Percentiles rank a stretch among this genome's conserved stretches.
Conservation (phyloP, 2,329 filamentous ascomycete genomes). For the Aspergillus tanneri region DNA sequence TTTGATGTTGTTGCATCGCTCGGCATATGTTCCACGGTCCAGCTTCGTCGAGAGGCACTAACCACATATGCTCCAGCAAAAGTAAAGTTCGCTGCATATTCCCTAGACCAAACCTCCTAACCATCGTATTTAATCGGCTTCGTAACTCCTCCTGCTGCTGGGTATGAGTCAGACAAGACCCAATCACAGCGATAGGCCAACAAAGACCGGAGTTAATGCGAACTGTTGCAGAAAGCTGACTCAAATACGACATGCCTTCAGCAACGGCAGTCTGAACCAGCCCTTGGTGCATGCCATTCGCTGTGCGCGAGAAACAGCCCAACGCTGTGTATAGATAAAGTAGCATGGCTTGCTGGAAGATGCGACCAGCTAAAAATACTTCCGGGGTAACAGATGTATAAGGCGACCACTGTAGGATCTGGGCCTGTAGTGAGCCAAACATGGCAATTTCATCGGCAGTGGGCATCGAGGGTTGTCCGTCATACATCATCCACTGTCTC, state of each 20-base stretch:
- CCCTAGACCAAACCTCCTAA: constrained; percentile 42
- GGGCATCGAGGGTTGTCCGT: constrained; percentile 25
- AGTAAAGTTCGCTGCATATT: constrained; percentile 48
- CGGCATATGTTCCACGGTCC: constrained; percentile 48
- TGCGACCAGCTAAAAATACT: constrained; percentile 42
- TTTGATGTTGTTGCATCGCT: constrained; percentile 49
- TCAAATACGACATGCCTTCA: constrained; percentile 29
- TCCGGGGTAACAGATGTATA: constrained; percentile 36
- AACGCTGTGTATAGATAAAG: constrained; percentile 43
- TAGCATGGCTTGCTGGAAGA: constrained; percentile 49
- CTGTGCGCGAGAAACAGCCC: constrained; percentile 23
- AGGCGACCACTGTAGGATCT: constrained; percentile 45
- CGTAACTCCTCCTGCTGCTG: constrained; percentile 31
- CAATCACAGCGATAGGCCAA: constrained; percentile 34
- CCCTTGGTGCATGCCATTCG: constrained; percentile 28
- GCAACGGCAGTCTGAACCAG: constrained; percentile 26
- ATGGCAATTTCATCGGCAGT: constrained; percentile 46
- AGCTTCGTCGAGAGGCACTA: constrained; percentile 30
- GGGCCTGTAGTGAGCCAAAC: constrained; percentile 46
- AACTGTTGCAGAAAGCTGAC: constrained; percentile 24
- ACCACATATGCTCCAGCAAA: constrained; percentile 48
- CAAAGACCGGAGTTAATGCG: constrained; percentile 38
- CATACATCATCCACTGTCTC: constrained; percentile 35
- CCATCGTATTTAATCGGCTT: constrained; percentile 28
- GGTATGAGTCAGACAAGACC: constrained; percentile 24